Base-by-base conservation (phyloP, 2,329 filamentous ascomycete species). In the Colletotrichum incanum region DNA sequence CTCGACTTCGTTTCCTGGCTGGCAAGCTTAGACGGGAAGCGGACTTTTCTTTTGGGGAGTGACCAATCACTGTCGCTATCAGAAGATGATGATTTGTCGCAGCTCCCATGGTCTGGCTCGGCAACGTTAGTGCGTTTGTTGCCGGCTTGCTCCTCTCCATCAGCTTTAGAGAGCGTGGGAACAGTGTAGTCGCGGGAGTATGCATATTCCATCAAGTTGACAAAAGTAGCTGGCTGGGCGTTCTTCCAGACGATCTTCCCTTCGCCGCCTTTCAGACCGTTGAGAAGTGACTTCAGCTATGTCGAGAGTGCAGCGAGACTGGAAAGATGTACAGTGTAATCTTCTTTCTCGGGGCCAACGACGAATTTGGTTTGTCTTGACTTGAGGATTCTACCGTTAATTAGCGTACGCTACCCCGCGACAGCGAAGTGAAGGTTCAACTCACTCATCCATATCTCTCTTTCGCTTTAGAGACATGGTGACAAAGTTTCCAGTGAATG, bases 131-230 rank as follows among this genome's bases (percentile, higher is more conserved):
- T 37, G 7, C 5, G 34, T 11, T 37, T 37, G 34, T 37, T 20
- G 18, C 37, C 3, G 16, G 16, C 9, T 7, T 50, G 6, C 16
- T 34, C 23, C 4, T 34, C 18, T 3, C 6, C 12, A 3, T 6
- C 7, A 6, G n/a, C 23, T 28, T 26, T 49, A 5, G 43, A 12
- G 28, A 23, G 28, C 1, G 11, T 5, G 45, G 59, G 28, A 2
- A 37, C 16, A 3, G 11, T 37, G 43, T 61, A 61, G 7, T 61
- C 28, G 20, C 28, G 12, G 7, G 20, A 49, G 20, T 61, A 61
- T 16, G 59, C 59, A 28, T 49, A 61, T 28, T 61, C 59, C 59
- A 49, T 49, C 59, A 61, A 37, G 28, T 61, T 61, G 7, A 61
- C 2, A 49, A 49, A 61, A 6, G 43, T 49, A 49, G 59, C 14